Evolutionary conservation across 2,329 filamentous ascomycete genomes (phyloP).

Genomic region (Colletotrichum horii): DNA sequence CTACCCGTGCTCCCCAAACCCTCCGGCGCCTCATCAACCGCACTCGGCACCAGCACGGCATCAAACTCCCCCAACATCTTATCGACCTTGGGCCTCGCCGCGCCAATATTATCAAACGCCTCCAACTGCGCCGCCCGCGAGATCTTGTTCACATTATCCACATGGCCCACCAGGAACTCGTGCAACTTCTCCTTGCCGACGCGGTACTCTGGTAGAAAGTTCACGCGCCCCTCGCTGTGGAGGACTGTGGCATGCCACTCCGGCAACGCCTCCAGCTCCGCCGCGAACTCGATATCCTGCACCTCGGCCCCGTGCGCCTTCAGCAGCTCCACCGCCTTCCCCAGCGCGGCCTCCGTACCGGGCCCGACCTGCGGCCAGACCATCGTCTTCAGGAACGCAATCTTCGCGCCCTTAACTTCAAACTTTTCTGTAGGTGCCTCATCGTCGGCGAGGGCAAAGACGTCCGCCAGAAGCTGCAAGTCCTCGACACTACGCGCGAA

Average conservation of each 20-base stretch:
- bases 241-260: conserved; percentile 59
- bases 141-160: conserved; percentile 51
- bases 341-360: conserved; percentile 48
- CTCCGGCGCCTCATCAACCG: conserved; percentile 59
- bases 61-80: conserved; percentile 51
- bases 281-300: conserved; percentile 58
- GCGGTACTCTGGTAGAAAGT: conserved; percentile 60
- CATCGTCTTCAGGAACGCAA: conserved; percentile 60
- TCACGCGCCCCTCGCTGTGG: conserved; percentile 54
- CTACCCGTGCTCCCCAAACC: conserved; percentile 59
- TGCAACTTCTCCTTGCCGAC: conserved; percentile 52
- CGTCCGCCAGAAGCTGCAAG: conserved; percentile 58
- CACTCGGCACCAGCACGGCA: conserved; percentile 62
- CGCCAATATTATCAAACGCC: conserved; percentile 57
- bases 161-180: conserved; percentile 49
- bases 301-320: conserved; percentile 55
- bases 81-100: conserved; percentile 56
- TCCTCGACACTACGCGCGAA: conserved; percentile 64
- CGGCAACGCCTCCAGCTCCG: conserved; percentile 51
- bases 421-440: conserved; percentile 31
- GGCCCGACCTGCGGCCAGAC: conserved; percentile 54
- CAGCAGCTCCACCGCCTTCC: conserved; percentile 44
- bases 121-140: conserved; percentile 53
- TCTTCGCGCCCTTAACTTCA: conserved; percentile 50
- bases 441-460: conserved; percentile 61